Conservation (phyloP, 495 filamentous ascomycete species). For the Penicillium riverlandense region DNA sequence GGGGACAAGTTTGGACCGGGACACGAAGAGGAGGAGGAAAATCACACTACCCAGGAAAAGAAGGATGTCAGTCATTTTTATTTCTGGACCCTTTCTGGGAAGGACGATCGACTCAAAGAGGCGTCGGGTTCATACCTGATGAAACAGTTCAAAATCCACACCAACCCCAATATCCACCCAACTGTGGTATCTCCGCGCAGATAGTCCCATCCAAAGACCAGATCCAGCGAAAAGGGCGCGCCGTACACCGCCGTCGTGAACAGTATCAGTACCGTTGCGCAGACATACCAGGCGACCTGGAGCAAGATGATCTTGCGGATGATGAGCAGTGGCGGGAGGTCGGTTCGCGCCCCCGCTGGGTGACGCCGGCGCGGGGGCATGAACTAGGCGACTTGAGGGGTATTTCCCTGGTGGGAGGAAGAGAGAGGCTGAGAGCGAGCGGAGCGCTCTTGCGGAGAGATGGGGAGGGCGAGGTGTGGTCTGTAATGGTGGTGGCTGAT, state of each 20-base stretch:
- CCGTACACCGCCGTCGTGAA: conserved; percentile 88
- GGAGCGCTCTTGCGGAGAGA: too few species aligned
- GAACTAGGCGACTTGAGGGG: conserved; percentile 15
- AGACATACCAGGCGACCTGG: conserved; percentile 77
- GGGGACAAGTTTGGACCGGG: conserved; percentile 81
- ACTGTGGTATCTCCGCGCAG: conserved; percentile 83
- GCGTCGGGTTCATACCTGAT: conserved; percentile 51
- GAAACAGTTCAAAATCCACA: conserved; percentile 75
- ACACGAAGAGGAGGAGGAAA: conserved; percentile 71
- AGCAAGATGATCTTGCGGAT: conserved; percentile 78
- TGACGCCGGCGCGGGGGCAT: conserved; percentile 76
- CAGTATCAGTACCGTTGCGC: conserved; percentile 66
- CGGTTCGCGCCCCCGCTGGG: conserved; percentile 69
- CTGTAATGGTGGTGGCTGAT: too few species aligned
- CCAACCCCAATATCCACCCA: conserved; percentile 84
- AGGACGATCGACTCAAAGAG: conserved; percentile 8
- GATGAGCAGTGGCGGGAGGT: conserved; percentile 80
- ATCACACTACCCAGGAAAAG: conserved; percentile 40
- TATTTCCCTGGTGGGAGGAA: conserved; percentile 2
- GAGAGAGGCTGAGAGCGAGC: too few species aligned
- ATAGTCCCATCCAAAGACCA: conserved; percentile 75
- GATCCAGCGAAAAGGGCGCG: conserved; percentile 55
- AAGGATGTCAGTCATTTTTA: not conserved
- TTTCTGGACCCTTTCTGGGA: not conserved
- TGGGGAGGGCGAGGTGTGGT: too few species aligned